Evolutionary conservation across 2,329 filamentous ascomycete genomes (phyloP).

Genomic region (Fusarium sp.): DNA sequence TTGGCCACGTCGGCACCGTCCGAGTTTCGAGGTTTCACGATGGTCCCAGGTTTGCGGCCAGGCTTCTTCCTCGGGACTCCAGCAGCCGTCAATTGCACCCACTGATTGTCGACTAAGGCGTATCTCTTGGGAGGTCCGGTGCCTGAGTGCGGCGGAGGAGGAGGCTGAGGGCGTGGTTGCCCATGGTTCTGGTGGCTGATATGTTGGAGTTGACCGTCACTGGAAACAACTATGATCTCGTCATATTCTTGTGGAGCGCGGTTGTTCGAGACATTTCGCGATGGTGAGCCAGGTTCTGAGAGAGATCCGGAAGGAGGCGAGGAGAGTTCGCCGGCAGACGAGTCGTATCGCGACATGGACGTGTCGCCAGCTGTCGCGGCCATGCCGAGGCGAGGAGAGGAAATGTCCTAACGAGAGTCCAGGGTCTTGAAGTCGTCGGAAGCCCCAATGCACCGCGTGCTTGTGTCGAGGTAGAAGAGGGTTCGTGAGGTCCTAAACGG

Average conservation of each 20-base stretch:
- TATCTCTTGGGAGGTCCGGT: constrained; percentile 52
- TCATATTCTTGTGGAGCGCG: constrained; percentile 58
- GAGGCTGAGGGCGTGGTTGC: constrained; percentile 42
- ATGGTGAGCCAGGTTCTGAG: constrained; percentile 65
- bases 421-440: constrained; percentile 19
- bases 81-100: constrained; percentile 69
- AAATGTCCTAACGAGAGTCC: constrained; percentile 10
- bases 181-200: constrained; percentile 38
- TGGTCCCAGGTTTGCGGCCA: constrained; percentile 75
- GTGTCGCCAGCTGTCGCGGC: constrained; percentile 51
- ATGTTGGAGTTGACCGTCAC: constrained; percentile 49
- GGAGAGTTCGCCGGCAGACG: constrained; percentile 65
- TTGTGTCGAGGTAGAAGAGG: constrained; percentile 10
- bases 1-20: constrained; percentile 61
- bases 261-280: constrained; percentile 52
- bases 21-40: constrained; percentile 61
- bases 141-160: constrained; percentile 41
- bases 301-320: constrained; percentile 67
- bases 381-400: constrained; percentile 43
- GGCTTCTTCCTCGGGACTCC: constrained; percentile 75
- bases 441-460: constrained; percentile 13
- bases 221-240: constrained; percentile 64
- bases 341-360: constrained; percentile 61
- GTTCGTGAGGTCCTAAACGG: neutral
- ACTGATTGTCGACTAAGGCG: constrained; percentile 57